Evolutionary conservation across 1,139 yeast species (phyloP).

Genomic region (Sugiyamaella neomexicana): DNA sequence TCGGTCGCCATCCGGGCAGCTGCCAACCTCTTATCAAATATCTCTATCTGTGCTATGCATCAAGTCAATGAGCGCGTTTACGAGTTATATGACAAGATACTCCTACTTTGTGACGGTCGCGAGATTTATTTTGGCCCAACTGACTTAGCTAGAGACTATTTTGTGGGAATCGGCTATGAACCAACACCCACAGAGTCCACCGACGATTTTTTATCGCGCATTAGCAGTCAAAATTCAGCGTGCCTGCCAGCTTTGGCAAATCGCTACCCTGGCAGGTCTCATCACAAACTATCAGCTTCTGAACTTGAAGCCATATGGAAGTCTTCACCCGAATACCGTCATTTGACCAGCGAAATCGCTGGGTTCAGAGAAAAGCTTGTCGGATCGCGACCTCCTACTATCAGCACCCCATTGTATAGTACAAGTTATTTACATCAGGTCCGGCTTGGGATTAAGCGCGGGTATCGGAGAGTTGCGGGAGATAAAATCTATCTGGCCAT

Average conservation of each 20-base stretch:
- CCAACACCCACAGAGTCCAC: constrained; percentile 65
- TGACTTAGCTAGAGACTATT: constrained; percentile 50
- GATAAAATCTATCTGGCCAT: constrained; percentile 53
- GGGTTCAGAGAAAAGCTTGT: constrained; percentile 43
- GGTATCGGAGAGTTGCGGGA: constrained; percentile 55
- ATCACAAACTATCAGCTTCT: constrained; percentile 47
- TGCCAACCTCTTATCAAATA: constrained; percentile 54
- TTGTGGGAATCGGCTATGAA: constrained; percentile 58
- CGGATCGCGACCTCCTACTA: constrained; percentile 43
- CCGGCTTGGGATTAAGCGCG: constrained; percentile 47
- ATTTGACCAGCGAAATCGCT: constrained; percentile 46
- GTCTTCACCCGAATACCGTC: constrained; percentile 50
- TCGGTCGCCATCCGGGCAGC: constrained; percentile 60
- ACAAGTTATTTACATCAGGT: constrained; percentile 50
- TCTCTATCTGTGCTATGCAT: constrained; percentile 56
- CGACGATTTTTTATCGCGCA: constrained; percentile 66
- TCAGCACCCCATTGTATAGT: constrained; percentile 46
- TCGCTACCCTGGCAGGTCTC: constrained; percentile 33
- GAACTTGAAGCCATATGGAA: constrained; percentile 60
- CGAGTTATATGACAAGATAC: constrained; percentile 60
- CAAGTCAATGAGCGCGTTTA: constrained; percentile 68
- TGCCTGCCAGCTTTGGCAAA: constrained; percentile 2
- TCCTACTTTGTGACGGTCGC: constrained; percentile 56
- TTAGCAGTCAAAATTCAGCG: constrained; percentile 55
- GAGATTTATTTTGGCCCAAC: constrained; percentile 62